Evolutionary conservation across 495 filamentous ascomycete genomes (phyloP).

Genomic region (Neurospora tetrasperma): DNA sequence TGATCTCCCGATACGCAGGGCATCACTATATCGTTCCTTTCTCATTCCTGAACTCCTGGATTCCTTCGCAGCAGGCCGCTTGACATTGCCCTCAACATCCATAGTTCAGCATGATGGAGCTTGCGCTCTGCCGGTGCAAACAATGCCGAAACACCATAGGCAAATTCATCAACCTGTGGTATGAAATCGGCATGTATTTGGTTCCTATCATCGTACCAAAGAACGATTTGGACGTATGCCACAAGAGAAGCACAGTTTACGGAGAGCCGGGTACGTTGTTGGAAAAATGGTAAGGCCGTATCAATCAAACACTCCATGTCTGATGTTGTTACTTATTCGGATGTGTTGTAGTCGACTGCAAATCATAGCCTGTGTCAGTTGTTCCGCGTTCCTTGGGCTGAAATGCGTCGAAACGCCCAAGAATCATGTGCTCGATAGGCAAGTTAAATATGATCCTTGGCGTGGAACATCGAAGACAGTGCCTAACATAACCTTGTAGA

Average conservation of each 20-base stretch:
- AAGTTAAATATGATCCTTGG: neutral
- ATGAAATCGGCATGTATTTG: conserved; percentile 32
- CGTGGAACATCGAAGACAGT: accelerated
- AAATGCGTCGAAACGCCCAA: conserved; percentile 21
- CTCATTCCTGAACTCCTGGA: neutral
- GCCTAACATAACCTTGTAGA: conserved; percentile 7
- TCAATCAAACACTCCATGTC: neutral
- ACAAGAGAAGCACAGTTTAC: too few species aligned
- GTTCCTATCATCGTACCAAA: conserved; percentile 26
- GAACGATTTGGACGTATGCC: conserved; percentile 2
- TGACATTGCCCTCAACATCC: neutral
- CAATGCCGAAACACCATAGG: conserved; percentile 28
- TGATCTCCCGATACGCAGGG: neutral
- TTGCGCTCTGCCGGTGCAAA: conserved; percentile 26
- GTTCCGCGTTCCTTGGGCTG: conserved; percentile 18
- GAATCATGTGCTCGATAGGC: conserved; percentile 29
- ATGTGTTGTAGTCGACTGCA: conserved; percentile 17
- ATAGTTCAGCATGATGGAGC: conserved; percentile 18
- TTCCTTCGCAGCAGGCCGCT: neutral
- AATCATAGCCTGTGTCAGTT: conserved; percentile 21
- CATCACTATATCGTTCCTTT: neutral
- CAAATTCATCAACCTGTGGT: conserved; percentile 34
- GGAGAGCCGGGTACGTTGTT: too few species aligned
- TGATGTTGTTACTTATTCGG: neutral
- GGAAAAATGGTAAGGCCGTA: neutral